These are phyloP conservation scores for Cyclotella baltica DNA, from an alignment of 108 stramenopile genomes.

Conservation along the genomic window DNA sequence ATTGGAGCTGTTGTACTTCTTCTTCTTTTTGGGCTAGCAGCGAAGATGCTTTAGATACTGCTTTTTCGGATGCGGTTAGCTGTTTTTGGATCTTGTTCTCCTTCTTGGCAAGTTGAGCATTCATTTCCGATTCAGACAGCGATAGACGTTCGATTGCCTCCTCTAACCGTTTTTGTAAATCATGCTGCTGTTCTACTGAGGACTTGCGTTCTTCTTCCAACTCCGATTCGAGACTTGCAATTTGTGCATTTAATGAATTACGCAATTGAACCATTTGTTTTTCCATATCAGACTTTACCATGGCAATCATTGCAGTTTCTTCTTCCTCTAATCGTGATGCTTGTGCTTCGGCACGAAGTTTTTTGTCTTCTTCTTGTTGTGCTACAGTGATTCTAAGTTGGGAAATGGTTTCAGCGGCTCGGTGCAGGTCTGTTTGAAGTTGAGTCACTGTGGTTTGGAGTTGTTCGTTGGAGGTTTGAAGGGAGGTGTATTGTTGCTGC, in stretches of 20 bases:
- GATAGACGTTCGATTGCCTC: conserved; percentile 43
- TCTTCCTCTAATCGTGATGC: conserved; percentile 39
- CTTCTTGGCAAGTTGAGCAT: conserved; percentile 39
- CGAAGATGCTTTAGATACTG: conserved; percentile 50
- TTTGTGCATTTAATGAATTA: conserved; percentile 48
- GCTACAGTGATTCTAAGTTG: conserved; percentile 31
- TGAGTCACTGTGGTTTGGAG: conserved; percentile 29
- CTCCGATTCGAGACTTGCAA: conserved; percentile 43
- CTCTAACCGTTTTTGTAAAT: conserved; percentile 45
- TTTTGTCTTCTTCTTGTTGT: conserved; percentile 47
- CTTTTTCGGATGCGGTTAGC: conserved; percentile 50
- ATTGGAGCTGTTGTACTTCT: conserved; percentile 48
- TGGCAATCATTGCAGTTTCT: conserved; percentile 39
- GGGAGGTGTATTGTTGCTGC: conserved; percentile 26
- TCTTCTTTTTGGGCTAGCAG: conserved; percentile 52
- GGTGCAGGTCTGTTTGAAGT: conserved; percentile 47
- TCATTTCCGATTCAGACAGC: conserved; percentile 46
- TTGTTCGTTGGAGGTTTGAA: conserved; percentile 38
- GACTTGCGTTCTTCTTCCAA: conserved; percentile 46
- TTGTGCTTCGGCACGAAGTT: conserved; percentile 31
- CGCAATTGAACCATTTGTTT: conserved; percentile 40
- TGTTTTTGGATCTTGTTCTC: conserved; percentile 46
- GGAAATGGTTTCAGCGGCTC: conserved; percentile 54
- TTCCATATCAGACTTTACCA: conserved; percentile 46
- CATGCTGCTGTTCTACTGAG: conserved; percentile 47